Base-by-base conservation (phyloP, 176 grass and related monocot species). In the Pontederia paniculata region DNA sequence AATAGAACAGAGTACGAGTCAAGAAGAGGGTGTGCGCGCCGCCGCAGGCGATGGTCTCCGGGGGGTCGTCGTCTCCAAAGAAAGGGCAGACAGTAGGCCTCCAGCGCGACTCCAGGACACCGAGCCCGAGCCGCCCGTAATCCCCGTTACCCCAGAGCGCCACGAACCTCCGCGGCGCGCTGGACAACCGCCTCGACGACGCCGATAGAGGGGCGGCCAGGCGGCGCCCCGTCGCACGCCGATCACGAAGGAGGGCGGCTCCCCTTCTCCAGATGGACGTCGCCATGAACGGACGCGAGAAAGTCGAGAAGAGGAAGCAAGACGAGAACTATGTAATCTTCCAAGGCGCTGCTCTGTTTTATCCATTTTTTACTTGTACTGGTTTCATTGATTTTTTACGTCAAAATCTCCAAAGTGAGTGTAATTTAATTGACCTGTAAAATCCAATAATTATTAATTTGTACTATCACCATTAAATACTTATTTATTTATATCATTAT, bases 21-120 rank as follows among this genome's bases (percentile, higher is more conserved):
- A 96, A 83, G 68, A 96, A 96, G 67, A 96, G 82, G 44, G 90
- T 96, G 73, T 89, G 90, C 0, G 90, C 90, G 43, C 90, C 90
- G 18, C 85, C 85, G 64, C 90, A 96, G 44, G 82, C 65, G 48
- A 96, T 78, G 61, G 79, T 83, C 17, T 67, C 28, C 0, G 78
- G 90, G 19, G 74, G 79, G 65, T 96, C 85, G 7, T 11, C 71
- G 17, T 74, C 52, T 37, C 28, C 28, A 28, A 96, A 86, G 78
- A 89, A 89, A 55, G 82, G 77, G 72, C 90, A 96, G 14, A 65
- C 50, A 21, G 82, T 73, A 47, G 85, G 90, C 58, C 47, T 83
- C 85, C 85, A 96, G 51, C 70, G 76, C 72, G 90, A 96, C 66
- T 86, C 85, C 70, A 96, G 77, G 51, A 58, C 69, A 19, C 90